Percentiles rank a stretch among this genome's conserved stretches.
These are phyloP conservation scores for Myxozyma neotropica DNA, from an alignment of 805 yeast species.

Conservation along the genomic window DNA sequence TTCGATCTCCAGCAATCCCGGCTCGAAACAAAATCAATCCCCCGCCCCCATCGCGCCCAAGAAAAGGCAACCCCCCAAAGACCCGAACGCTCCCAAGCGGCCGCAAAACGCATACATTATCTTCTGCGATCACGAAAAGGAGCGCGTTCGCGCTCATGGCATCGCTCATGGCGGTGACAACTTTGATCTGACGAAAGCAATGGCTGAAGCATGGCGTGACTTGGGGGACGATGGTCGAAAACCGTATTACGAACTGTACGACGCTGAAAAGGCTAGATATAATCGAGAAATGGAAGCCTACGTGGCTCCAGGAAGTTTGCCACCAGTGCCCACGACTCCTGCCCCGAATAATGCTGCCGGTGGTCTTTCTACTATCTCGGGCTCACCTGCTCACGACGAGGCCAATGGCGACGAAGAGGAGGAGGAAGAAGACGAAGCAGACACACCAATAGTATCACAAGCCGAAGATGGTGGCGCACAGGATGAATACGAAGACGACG, in stretches of 20 bases:
- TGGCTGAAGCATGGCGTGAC: conserved; percentile 85
- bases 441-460: not conserved
- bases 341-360: not conserved
- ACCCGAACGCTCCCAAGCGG: conserved; percentile 83
- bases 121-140: conserved; percentile 86
- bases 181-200: conserved; percentile 70
- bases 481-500: conserved; percentile 28
- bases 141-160: conserved; percentile 60
- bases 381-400: not conserved
- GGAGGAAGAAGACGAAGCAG: conserved; percentile 1
- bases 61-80: conserved; percentile 55
- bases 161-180: conserved; percentile 48
- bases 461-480: conserved; percentile 13
- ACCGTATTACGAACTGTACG: conserved; percentile 74
- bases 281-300: conserved; percentile 63
- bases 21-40: not conserved
- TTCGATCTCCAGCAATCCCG: conserved; percentile 3
- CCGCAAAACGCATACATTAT: conserved; percentile 89
- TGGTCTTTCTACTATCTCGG: not conserved
- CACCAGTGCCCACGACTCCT: not conserved
- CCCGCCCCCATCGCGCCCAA: conserved; percentile 19
- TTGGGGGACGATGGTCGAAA: conserved; percentile 67
- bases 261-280: conserved; percentile 76
- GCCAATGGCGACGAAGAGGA: not conserved
- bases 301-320: conserved; percentile 29